Evolutionary conservation across 176 grass and related monocot genomes (phyloP), one percentile per base, ranked within the genome.

Genomic region (Avena eriantha): DNA sequence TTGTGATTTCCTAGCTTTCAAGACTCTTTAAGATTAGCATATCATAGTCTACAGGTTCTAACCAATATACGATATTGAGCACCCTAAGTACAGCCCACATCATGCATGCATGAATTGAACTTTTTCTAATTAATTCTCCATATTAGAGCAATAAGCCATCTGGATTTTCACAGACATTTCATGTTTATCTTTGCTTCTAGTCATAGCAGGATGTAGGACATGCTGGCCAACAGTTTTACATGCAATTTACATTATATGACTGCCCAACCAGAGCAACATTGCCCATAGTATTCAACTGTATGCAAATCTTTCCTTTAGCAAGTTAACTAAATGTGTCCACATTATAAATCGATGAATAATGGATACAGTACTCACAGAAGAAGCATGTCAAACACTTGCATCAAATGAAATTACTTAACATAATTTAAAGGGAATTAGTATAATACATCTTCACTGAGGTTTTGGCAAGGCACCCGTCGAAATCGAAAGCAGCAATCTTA

Each of bases 401-500:
- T 34, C 33, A 87, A 84, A 83, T 0, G n/a, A 86, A 17, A 54
- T 41, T 51, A 11, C 61, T 17, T 63, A 33, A 74, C 8, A 74
- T 47, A 1, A 31, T 83, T 74, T 47, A 19, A 82, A 53, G 19
- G 49, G 64, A 83, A 15, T 79, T 64, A 51, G 17, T 23, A 55
- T 31, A 77, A 81, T 93, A 98, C 96, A 73, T 94, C 89, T 56
- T 98, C 59, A 98, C 90, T 77, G 69, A 80, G 21, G 96, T 98
- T 50, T 93, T 94, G 10, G 86, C 96, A 60, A 98, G 96, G 69
- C 93, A 98, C 3, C 90, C 93, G 56, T 98, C 96, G 77, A 98
- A 98, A 96, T 98, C 96, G 90, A 98, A 98, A 46, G 93, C 96
- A 85, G 96, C 96, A 90, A 98, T 93, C 80, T 94, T 98, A 43